phyloP scores from a whole-genome alignment of 257 asterid genomes.

The Fraxinus anomala region DNA sequence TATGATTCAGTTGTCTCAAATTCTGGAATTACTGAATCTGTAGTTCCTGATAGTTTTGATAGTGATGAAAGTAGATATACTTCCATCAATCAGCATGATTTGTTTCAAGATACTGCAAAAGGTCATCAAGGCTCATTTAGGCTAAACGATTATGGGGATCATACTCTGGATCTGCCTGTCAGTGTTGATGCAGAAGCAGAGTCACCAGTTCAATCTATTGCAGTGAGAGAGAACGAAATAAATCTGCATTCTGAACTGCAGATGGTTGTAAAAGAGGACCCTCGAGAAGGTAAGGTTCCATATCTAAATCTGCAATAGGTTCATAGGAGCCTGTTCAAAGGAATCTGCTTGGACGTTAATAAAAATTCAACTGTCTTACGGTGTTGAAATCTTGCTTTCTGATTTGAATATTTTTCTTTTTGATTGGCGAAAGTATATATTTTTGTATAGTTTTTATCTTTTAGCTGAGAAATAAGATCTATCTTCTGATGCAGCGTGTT shows the following conservation, averaged over 20 bases:
- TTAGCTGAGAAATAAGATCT: slow-evolving; percentile 5
- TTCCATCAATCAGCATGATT: slow-evolving; percentile 34
- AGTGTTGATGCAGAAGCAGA: slow-evolving; percentile 41
- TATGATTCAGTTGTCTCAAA: slow-evolving; percentile 39
- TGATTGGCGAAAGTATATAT: neutral
- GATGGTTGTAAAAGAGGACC: slow-evolving; percentile 22
- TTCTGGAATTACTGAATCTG: slow-evolving; percentile 36
- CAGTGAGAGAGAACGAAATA: slow-evolving; percentile 36
- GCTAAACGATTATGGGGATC: slow-evolving; percentile 26
- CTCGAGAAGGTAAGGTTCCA: slow-evolving; percentile 24
- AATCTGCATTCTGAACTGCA: slow-evolving; percentile 15
- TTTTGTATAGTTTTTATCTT: neutral
- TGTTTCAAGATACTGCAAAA: slow-evolving; percentile 37
- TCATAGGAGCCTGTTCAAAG: slow-evolving; percentile 19
- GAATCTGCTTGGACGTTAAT: slow-evolving; percentile 12
- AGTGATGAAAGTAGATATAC: slow-evolving; percentile 34
- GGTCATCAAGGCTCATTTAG: slow-evolving; percentile 31
- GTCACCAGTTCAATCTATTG: slow-evolving; percentile 30
- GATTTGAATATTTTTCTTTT: slow-evolving; percentile 18
- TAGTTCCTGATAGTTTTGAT: slow-evolving; percentile 78
- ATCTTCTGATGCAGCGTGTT: neutral
- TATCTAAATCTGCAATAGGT: slow-evolving; percentile 16
- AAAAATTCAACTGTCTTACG: slow-evolving; percentile 17
- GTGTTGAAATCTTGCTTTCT: slow-evolving; percentile 22
- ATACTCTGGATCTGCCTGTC: slow-evolving; percentile 13